Evolutionary conservation across 768 basidiomycete genomes (phyloP).

Genomic region (Termitomyces titanicus): DNA sequence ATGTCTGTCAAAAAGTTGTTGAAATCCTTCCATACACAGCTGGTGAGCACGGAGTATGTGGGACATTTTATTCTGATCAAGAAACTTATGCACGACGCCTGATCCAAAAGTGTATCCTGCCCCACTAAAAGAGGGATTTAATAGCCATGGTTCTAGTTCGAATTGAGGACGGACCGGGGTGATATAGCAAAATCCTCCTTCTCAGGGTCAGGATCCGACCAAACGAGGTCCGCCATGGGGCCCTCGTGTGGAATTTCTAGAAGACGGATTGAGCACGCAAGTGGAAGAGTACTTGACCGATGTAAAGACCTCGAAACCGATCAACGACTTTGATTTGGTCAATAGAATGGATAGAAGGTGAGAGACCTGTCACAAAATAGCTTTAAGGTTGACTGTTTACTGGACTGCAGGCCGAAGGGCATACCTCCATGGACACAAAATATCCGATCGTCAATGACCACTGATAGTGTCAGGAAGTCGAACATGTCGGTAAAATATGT

Average conservation of each 20-base stretch:
- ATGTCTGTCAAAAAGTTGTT: conserved; percentile 94
- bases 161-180: conserved; percentile 63
- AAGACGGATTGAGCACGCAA: conserved; percentile 20
- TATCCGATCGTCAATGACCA: conserved; percentile 98
- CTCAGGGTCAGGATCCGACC: conserved; percentile 99
- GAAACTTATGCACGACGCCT: conserved; percentile 96
- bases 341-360: conserved; percentile 97
- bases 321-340: conserved; percentile 99
- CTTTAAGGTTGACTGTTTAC: conserved; percentile 7
- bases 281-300: conserved; percentile 14
- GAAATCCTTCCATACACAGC: conserved; percentile 98
- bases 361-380: conserved; percentile 60
- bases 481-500: conserved; percentile 99
- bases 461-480: conserved; percentile 95
- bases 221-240: conserved; percentile 99
- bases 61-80: conserved; percentile 93
- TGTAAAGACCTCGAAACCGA: conserved; percentile 81
- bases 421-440: conserved; percentile 98
- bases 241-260: conserved; percentile 98
- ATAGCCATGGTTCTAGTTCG: conserved; percentile 13
- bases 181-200: conserved; percentile 99
- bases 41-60: conserved; percentile 98
- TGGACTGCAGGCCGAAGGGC: conserved; percentile 17
- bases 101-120: conserved; percentile 99
- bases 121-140: conserved; percentile 53